Percentiles rank a stretch among this genome's conserved stretches.
Conservation (phyloP, 2,329 filamentous ascomycete genomes). For the Aspergillus sp. region DNA sequence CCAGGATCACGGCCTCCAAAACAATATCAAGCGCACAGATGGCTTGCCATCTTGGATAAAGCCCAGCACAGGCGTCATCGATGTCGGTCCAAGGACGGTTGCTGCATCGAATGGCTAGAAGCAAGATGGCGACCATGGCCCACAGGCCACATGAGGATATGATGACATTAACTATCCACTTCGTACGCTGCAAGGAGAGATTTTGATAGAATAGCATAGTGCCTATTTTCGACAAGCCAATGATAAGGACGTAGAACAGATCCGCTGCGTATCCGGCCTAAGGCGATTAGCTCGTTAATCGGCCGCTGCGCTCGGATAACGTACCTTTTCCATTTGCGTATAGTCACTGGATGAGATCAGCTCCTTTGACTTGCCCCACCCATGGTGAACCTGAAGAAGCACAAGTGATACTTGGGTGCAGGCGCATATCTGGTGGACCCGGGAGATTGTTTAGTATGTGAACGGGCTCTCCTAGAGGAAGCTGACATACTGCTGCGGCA, state of each 20-base stretch:
- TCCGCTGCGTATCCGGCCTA: constrained; percentile 44
- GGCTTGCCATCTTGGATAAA: constrained; percentile 43
- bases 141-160: constrained; percentile 35
- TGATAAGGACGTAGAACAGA: constrained; percentile 42
- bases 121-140: constrained; percentile 37
- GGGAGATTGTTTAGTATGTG: background rate
- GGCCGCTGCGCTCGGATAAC: background rate
- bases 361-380: constrained; percentile 41
- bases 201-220: constrained; percentile 23
- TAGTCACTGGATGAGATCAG: constrained; percentile 24
- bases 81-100: constrained; percentile 38
- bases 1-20: constrained; percentile 42
- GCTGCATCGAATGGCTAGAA: constrained; percentile 42
- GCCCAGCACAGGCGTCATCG: constrained; percentile 27
- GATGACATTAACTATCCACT: constrained; percentile 21
- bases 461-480: background rate
- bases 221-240: constrained; percentile 48
- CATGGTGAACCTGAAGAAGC: constrained; percentile 40
- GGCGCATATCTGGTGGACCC: constrained; percentile 31
- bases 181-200: constrained; percentile 17
- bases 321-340: constrained; percentile 40
- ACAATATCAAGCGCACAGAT: constrained; percentile 44
- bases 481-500: constrained; percentile 30
- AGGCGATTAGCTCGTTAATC: background rate
- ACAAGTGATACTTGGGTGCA: constrained; percentile 41